Percentiles rank a stretch among this genome's conserved stretches.
These are phyloP conservation scores for Proliferodiscus dingleyae DNA, from an alignment of 2,329 filamentous ascomycete genomes.

Conservation along the genomic window DNA sequence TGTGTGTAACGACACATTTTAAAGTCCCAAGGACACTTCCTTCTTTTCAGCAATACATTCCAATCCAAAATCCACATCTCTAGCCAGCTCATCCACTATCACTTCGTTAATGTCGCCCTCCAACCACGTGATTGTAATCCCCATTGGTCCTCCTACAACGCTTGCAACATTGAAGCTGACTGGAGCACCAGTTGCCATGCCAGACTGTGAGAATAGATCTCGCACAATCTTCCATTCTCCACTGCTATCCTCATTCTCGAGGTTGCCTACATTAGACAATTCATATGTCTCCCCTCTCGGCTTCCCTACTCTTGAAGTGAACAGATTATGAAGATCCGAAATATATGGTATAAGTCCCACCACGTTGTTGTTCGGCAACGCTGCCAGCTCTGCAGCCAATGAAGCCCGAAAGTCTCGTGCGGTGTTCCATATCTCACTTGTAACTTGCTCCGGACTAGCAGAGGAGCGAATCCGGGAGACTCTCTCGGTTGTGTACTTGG, in stretches of 20 bases:
- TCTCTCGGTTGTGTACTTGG: background rate
- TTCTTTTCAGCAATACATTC: slow-evolving; percentile 11
- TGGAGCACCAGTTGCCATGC: slow-evolving; percentile 39
- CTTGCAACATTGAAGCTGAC: slow-evolving; percentile 44
- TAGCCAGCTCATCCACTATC: slow-evolving; percentile 35
- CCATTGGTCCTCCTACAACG: slow-evolving; percentile 38
- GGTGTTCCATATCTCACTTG: slow-evolving; percentile 38
- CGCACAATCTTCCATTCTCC: slow-evolving; percentile 37
- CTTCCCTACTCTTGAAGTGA: slow-evolving; percentile 38
- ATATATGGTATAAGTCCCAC: slow-evolving; percentile 40
- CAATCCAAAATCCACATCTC: slow-evolving; percentile 33
- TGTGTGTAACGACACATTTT: no score
- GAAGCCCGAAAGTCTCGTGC: slow-evolving; percentile 12
- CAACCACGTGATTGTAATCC: slow-evolving; percentile 45
- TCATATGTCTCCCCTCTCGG: slow-evolving; percentile 43
- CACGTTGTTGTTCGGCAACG: slow-evolving; percentile 40
- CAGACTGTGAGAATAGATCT: slow-evolving; percentile 47
- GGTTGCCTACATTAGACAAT: slow-evolving; percentile 47
- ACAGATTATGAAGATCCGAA: slow-evolving; percentile 39
- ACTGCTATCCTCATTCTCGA: slow-evolving; percentile 22
- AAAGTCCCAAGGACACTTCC: slow-evolving; percentile 2
- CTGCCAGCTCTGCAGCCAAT: slow-evolving; percentile 35
- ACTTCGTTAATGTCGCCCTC: slow-evolving; percentile 38
- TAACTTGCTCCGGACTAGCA: slow-evolving; percentile 15
- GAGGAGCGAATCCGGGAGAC: slow-evolving; percentile 21